Evolutionary conservation across 2,329 filamentous ascomycete species (phyloP), one percentile per base, ranked within the genome.

Genomic region (Tolypocladium ovalisporum): DNA sequence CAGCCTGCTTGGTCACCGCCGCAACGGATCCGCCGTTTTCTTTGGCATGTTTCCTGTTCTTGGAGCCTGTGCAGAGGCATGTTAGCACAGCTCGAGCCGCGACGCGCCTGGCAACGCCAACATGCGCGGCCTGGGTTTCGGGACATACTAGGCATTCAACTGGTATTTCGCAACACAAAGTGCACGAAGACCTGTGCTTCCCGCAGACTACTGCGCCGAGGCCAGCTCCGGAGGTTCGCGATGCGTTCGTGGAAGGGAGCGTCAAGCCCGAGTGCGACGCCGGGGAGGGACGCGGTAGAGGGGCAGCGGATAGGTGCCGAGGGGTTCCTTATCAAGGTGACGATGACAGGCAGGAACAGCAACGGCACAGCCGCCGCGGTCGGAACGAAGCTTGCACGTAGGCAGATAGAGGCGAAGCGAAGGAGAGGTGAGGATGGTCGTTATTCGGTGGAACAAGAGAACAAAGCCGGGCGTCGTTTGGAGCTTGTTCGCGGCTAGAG

Each of bases 31-130:
- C 75, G 65, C 77, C 75, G 66, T 70, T 71, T 65, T 80, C 77
- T 76, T 75, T 80, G 68, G 74, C 78, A 79, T 80, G 71, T 72
- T 79, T 82, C 69, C 73, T 78, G 65, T 78, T 81, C 74, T 79
- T 79, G 59, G 71, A 70, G 67, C 68, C 73, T 76, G 59, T 58
- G 63, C 62, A 55, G 57, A 61, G 60, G 59, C 63, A 67, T 65
- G 36, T 56, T 27, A n/a, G 52, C n/a, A 64, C 63, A 64, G 58
- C 68, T 60, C 55, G 32, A 34, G 32, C 32, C 54, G 60, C 37
- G 60, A 61, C 57, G 62, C 52, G 60, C 54, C 40, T n/a, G 27
- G 44, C 27, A 27, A 29, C 40, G 39, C 47, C 29, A 55, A 40
- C 54, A 52, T 56, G 55, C 24, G 9, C 54, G 15, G 27, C 27